Percentiles rank a stretch among this genome's conserved stretches.
These are phyloP conservation scores for Urochloa ruziziensis DNA, from an alignment of 176 grass and related monocot genomes.

Conservation along the genomic window DNA sequence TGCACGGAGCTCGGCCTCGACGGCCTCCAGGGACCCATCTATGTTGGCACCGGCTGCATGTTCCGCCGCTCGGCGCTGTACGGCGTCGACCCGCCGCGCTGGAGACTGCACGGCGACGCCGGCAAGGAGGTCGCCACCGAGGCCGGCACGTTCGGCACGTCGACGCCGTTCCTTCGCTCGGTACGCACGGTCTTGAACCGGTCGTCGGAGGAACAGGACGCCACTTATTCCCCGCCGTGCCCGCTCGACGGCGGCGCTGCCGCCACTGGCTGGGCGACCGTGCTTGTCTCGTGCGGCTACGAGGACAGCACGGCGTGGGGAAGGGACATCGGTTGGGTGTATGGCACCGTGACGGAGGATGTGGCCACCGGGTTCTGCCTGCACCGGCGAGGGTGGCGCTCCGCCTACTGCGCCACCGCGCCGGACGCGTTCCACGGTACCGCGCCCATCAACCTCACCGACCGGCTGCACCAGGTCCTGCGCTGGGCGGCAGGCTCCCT, in stretches of 20 bases:
- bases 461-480: conserved; percentile 24
- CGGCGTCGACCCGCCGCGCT: conserved; percentile 11
- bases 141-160: background rate
- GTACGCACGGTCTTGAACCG: background rate
- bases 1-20: conserved; percentile 76
- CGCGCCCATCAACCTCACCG: conserved; percentile 21
- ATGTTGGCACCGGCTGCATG: conserved; percentile 31
- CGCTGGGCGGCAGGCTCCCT: conserved; percentile 38
- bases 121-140: background rate
- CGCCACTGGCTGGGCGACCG: background rate
- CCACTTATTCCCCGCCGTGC: background rate
- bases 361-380: conserved; percentile 21
- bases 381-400: conserved; percentile 37
- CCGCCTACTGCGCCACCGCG: conserved; percentile 19
- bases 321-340: conserved; percentile 17
- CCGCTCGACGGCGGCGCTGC: background rate
- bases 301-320: conserved; percentile 25
- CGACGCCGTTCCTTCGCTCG: background rate
- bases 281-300: conserved; percentile 23
- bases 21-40: conserved; percentile 55
- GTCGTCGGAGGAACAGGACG: background rate
- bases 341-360: conserved; percentile 32
- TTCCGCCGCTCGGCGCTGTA: conserved; percentile 27
- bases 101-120: background rate
- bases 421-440: conserved; percentile 36